Conservation (phyloP, 129 eudicot genomes). For the Helichrysum umbraculigerum region DNA sequence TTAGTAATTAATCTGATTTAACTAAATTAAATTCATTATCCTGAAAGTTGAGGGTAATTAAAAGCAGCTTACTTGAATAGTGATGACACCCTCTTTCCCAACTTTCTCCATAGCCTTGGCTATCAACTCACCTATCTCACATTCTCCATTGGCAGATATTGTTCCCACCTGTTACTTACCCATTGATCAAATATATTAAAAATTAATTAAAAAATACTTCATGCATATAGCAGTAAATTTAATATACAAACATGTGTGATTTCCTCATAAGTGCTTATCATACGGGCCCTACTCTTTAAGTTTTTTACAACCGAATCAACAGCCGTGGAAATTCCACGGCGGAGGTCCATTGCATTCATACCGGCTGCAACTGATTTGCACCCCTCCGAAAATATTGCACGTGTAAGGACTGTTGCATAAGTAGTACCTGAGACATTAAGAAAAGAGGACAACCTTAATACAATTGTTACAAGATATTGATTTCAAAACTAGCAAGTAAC, state of each 20-base stretch:
- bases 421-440: constrained; percentile 29
- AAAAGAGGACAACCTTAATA: neutral
- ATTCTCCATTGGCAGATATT: constrained; percentile 17
- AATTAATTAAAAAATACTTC: too few species aligned
- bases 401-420: constrained; percentile 49
- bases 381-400: constrained; percentile 54
- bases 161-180: constrained; percentile 1
- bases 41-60: too few species aligned
- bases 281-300: constrained; percentile 77
- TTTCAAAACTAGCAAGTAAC: neutral
- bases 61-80: neutral
- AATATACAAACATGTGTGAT: constrained; percentile 73
- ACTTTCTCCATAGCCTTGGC: constrained; percentile 21
- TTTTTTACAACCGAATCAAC: constrained; percentile 74
- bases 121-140: constrained; percentile 13
- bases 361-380: constrained; percentile 43
- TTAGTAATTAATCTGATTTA: too few species aligned
- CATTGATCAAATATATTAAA: too few species aligned
- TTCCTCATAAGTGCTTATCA: constrained; percentile 86
- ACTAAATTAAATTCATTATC: too few species aligned
- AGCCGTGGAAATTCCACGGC: constrained; percentile 73
- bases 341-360: constrained; percentile 43
- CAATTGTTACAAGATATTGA: neutral
- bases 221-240: neutral
- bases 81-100: constrained; percentile 16